Percentiles rank a stretch among this genome's conserved stretches.
These are phyloP conservation scores for Niveomyces coronatus DNA, from an alignment of 2,329 filamentous ascomycete genomes.

Conservation along the genomic window DNA sequence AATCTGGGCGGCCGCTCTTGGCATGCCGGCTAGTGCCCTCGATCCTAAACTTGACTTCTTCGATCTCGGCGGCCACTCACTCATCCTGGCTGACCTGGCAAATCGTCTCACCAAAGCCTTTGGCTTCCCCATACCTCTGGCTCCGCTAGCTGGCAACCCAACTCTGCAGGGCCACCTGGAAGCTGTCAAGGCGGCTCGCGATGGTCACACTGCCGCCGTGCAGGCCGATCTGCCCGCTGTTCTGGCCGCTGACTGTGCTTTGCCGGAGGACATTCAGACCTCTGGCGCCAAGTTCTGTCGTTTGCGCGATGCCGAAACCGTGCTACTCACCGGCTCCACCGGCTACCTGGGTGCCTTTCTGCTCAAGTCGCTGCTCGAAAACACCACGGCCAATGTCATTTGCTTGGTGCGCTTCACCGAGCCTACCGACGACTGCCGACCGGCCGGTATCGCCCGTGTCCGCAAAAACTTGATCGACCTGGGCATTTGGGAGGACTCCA, in stretches of 20 bases:
- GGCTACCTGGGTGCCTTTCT: conserved; percentile 70
- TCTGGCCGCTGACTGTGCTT: conserved; percentile 52
- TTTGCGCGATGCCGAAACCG: conserved; percentile 54
- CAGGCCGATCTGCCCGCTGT: conserved; percentile 66
- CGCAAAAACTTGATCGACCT: conserved; percentile 69
- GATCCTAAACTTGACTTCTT: conserved; percentile 70
- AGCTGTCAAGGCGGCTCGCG: conserved; percentile 58
- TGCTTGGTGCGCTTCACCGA: conserved; percentile 66
- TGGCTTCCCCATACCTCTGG: conserved; percentile 62
- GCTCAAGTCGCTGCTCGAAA: conserved; percentile 56
- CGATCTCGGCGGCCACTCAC: conserved; percentile 68
- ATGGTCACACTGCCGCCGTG: conserved; percentile 63
- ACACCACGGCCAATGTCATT: conserved; percentile 56
- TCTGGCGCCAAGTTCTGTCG: conserved; percentile 41
- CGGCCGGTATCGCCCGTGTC: conserved; percentile 60
- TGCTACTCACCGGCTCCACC: conserved; percentile 65
- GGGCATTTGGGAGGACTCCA: conserved; percentile 65
- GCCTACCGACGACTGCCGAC: conserved; percentile 50
- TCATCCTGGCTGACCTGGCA: conserved; percentile 69
- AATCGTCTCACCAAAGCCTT: conserved; percentile 58
- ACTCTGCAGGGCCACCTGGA: conserved; percentile 64
- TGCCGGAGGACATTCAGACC: conserved; percentile 60
- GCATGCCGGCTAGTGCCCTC: conserved; percentile 50
- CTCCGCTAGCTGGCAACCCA: conserved; percentile 58
- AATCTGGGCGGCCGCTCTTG: conserved; percentile 61